Percentiles rank a stretch among this genome's conserved stretches.
These are phyloP conservation scores for Coniferiporia weirii DNA, from an alignment of 1,284 basidiomycete genomes.

Conservation along the genomic window DNA sequence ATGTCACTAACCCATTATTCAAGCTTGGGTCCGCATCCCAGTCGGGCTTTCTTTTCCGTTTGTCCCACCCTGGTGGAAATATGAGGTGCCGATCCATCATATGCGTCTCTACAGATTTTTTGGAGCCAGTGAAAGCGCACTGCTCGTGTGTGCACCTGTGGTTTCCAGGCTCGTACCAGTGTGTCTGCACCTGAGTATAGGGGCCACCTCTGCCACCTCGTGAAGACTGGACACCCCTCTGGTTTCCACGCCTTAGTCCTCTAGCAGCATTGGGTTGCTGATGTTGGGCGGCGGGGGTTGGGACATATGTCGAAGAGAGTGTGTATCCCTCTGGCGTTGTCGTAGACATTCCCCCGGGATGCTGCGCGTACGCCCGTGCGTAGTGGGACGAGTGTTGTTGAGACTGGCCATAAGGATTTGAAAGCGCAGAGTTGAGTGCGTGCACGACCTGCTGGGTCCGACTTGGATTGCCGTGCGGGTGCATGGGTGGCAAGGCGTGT, in stretches of 20 bases:
- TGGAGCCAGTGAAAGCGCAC: conserved; percentile 72
- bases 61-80: conserved; percentile 72
- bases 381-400: conserved; percentile 17
- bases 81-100: conserved; percentile 90
- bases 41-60: conserved; percentile 50
- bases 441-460: conserved; percentile 12
- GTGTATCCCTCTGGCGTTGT: conserved; percentile 18
- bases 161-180: conserved; percentile 61
- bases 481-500: background rate
- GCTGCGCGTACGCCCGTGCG: conserved; percentile 18
- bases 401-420: conserved; percentile 8
- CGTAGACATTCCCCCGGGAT: background rate
- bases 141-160: conserved; percentile 58
- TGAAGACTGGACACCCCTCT: background rate
- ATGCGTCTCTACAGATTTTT: conserved; percentile 73
- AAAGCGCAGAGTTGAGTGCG: conserved; percentile 6
- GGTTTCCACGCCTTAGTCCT: background rate
- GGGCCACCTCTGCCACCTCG: background rate
- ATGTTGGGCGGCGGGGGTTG: conserved; percentile 11
- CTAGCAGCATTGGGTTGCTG: background rate
- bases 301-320: conserved; percentile 18
- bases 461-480: conserved; percentile 2
- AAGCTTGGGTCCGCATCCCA: conserved; percentile 77
- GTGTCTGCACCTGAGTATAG: background rate
- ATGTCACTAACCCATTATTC: conserved; percentile 47